Percentiles rank a stretch among this genome's conserved stretches.
These are phyloP conservation scores for Naegleria lovaniensis DNA, from an alignment of 208 protist species.

Conservation along the genomic window DNA sequence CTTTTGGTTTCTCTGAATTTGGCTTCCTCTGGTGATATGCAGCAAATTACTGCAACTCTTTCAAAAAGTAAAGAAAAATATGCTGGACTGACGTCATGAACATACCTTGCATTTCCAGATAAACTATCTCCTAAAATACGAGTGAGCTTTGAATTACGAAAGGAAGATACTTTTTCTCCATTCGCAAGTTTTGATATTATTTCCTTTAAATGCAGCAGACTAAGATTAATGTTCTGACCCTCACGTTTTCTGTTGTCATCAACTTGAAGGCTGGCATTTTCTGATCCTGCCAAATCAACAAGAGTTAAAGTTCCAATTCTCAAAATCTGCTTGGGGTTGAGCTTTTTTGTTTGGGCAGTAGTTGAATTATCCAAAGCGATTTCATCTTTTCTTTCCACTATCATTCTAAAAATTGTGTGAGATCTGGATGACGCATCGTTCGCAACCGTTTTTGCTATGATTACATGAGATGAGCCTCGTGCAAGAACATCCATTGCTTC, in stretches of 20 bases:
- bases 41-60: conserved; percentile 75
- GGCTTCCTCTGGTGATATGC: conserved; percentile 64
- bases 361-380: not conserved
- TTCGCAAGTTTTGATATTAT: conserved; percentile 8
- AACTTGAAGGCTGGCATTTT: conserved; percentile 79
- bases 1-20: conserved; percentile 65
- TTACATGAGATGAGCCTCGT: conserved; percentile 54
- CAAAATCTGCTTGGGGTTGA: conserved; percentile 26
- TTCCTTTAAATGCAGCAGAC: conserved; percentile 60
- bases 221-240: conserved; percentile 92
- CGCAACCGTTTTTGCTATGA: conserved; percentile 75
- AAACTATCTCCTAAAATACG: conserved; percentile 82
- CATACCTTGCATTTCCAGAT: conserved; percentile 60
- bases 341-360: conserved; percentile 29
- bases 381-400: conserved; percentile 65
- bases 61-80: no score
- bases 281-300: conserved; percentile 93
- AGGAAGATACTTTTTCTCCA: conserved; percentile 38
- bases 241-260: conserved; percentile 84
- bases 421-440: conserved; percentile 85
- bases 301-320: conserved; percentile 73
- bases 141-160: conserved; percentile 81
- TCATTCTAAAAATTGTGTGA: conserved; percentile 90
- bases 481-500: conserved; percentile 53
- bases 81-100: no score